Evolutionary conservation across 768 basidiomycete species (phyloP).

Genomic region (Xanthoconium purpureum): DNA sequence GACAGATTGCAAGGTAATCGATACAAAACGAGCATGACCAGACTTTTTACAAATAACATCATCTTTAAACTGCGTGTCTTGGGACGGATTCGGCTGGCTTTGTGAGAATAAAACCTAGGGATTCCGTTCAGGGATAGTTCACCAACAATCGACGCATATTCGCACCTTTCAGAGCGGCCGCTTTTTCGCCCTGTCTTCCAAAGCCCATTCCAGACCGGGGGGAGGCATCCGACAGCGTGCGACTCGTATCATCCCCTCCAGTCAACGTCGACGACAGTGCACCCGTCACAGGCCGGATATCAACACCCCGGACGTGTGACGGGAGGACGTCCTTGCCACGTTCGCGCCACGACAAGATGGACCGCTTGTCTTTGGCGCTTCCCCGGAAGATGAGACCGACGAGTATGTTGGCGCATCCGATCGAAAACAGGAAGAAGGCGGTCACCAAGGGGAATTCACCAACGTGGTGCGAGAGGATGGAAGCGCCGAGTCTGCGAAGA

Average conservation of each 20-base stretch:
- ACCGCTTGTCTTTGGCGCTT: constrained; percentile 60
- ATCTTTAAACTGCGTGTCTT: constrained; percentile 34
- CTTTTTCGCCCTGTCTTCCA: constrained; percentile 78
- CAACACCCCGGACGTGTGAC: constrained; percentile 29
- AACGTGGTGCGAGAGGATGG: constrained; percentile 74
- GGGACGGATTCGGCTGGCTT: constrained; percentile 58
- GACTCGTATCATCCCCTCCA: constrained; percentile 2
- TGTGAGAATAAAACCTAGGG: constrained; percentile 52
- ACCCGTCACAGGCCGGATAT: constrained; percentile 17
- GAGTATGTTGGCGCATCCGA: constrained; percentile 81
- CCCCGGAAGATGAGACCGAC: constrained; percentile 79
- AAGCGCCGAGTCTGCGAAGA: constrained; percentile 53
- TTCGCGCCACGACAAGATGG: constrained; percentile 64
- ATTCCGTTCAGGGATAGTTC: neutral
- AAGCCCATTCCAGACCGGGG: constrained; percentile 62
- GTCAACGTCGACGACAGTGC: constrained; percentile 12
- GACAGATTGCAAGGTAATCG: neutral
- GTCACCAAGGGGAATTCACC: constrained; percentile 83
- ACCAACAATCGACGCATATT: neutral
- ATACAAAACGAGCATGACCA: constrained; percentile 3
- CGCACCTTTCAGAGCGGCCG: constrained; percentile 61
- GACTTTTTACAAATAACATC: neutral
- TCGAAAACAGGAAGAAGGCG: constrained; percentile 79
- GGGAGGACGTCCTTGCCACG: constrained; percentile 57
- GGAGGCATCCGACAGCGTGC: constrained; percentile 18